phyloP scores from a whole-genome alignment of 2,329 filamentous ascomycete species.

The Aspergillus chevalieri region DNA sequence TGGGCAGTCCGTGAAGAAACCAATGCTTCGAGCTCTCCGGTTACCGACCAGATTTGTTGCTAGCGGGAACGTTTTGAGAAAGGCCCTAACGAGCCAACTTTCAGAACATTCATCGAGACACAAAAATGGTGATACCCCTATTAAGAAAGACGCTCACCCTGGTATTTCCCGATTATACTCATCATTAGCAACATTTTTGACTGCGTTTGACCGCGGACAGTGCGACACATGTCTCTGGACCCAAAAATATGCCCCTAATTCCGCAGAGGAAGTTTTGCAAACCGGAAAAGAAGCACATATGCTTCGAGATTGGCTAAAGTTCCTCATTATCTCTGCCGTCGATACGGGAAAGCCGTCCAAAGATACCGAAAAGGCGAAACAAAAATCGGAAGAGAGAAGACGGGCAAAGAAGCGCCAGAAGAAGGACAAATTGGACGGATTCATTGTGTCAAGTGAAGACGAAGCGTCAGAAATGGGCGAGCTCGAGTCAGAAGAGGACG shows the following conservation, averaged over 20 bases:
- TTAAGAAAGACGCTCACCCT: conserved; percentile 42
- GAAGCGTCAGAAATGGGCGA: conserved; percentile 66
- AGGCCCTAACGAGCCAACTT: conserved; percentile 24
- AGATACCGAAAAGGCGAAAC: conserved; percentile 20
- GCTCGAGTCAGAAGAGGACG: conserved; percentile 53
- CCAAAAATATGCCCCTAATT: conserved; percentile 74
- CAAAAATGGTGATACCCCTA: conserved; percentile 1
- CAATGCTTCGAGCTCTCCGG: conserved; percentile 15
- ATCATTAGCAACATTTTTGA: conserved; percentile 56
- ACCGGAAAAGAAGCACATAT: conserved; percentile 61
- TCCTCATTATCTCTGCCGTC: conserved; percentile 69
- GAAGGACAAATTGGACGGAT: conserved; percentile 67
- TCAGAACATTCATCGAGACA: conserved; percentile 11
- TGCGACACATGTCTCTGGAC: conserved; percentile 71
- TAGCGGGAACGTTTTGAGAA: conserved; percentile 24
- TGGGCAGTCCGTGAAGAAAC: neutral
- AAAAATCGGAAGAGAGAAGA: conserved; percentile 23
- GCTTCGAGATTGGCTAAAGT: conserved; percentile 74
- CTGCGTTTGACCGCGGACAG: conserved; percentile 71
- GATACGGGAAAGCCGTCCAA: conserved; percentile 49
- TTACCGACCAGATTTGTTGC: conserved; percentile 23
- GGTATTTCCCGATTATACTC: conserved; percentile 56
- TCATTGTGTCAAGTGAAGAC: conserved; percentile 73
- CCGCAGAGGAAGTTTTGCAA: conserved; percentile 69
- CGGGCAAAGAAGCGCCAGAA: conserved; percentile 60